These are phyloP conservation scores for Apiotrichum gamsii DNA, from an alignment of 1,284 basidiomycete species.

Conservation along the genomic window DNA sequence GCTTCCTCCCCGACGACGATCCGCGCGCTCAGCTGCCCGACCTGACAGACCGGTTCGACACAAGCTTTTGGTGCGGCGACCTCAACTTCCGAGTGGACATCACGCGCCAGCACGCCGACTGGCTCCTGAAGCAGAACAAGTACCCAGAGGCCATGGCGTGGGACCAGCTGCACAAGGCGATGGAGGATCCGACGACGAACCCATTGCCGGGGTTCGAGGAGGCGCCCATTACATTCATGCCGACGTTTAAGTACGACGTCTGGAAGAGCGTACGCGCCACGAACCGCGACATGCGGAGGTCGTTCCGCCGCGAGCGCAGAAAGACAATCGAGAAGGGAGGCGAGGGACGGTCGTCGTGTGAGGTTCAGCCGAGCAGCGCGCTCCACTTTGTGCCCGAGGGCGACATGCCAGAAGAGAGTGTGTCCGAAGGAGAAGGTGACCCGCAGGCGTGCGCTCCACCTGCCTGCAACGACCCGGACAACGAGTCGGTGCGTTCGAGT, in stretches of 20 bases:
- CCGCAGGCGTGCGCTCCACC: too few relatives aligned
- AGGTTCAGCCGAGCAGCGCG: background rate
- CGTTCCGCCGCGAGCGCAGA: slow-evolving; percentile 17
- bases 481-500: too few relatives aligned
- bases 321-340: too few relatives aligned
- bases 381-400: slow-evolving; percentile 14
- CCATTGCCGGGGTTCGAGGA: slow-evolving; percentile 51
- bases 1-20: slow-evolving; percentile 48
- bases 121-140: slow-evolving; percentile 52
- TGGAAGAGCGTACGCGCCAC: slow-evolving; percentile 48
- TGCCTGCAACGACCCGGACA: too few relatives aligned
- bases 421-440: slow-evolving; percentile 1
- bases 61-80: slow-evolving; percentile 53
- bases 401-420: slow-evolving; percentile 5
- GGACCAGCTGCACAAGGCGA: slow-evolving; percentile 51
- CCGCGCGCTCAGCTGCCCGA: slow-evolving; percentile 33
- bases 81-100: slow-evolving; percentile 54
- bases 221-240: slow-evolving; percentile 49
- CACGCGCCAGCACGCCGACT: slow-evolving; percentile 52
- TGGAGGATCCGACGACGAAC: slow-evolving; percentile 42
- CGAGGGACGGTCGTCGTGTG: slow-evolving; percentile 6
- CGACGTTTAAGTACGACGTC: slow-evolving; percentile 52
- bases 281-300: slow-evolving; percentile 32
- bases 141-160: slow-evolving; percentile 50
- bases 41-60: slow-evolving; percentile 53